Base-by-base conservation (phyloP, 2,329 filamentous ascomycete genomes). In the Xylaria arbuscula region DNA sequence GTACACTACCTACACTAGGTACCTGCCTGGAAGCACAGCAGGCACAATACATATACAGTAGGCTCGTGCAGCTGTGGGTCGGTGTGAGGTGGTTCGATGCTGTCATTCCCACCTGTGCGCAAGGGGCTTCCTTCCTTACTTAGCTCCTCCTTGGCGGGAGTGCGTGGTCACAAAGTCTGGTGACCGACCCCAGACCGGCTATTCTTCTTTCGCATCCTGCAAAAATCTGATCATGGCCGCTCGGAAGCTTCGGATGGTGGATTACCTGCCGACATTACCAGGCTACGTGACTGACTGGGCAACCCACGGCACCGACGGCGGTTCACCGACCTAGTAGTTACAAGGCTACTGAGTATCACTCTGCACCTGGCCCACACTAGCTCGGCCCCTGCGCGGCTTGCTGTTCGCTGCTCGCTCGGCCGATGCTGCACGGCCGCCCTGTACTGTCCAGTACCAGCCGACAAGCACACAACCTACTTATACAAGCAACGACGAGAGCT, bases 21-120 rank as follows among this genome's bases (percentile, higher is more conserved):
- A n/a, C n/a, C n/a, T n/a, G n/a, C n/a, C n/a, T n/a, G n/a, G n/a
- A n/a, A n/a, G n/a, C n/a, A n/a, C n/a, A n/a, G n/a, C n/a, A n/a
- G n/a, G n/a, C n/a, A n/a, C n/a, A n/a, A n/a, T n/a, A n/a, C n/a
- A n/a, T n/a, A n/a, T n/a, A 48, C n/a, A 50, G 47, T 50, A 53
- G 50, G 17, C 57, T 28, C 28, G 19, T 57, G 50, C 34, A 61
- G 47, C 17, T 24, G 34, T 64, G 59, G 67, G 58, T 62, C 66
- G 66, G 36, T 56, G 36, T 68, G 68, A 66, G 66, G 62, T 66
- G 66, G 62, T 70, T 68, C 68, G 66, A 70, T 68, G 68, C 62
- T 70, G 68, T 68, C 68, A 70, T 70, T 53, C 24, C 60, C 55
- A 34, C 61, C 51, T 47, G 28, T 34, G 51, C 51, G 51, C 58